Conservation (phyloP, 1,139 yeast genomes). For the Spathaspora sp. region DNA sequence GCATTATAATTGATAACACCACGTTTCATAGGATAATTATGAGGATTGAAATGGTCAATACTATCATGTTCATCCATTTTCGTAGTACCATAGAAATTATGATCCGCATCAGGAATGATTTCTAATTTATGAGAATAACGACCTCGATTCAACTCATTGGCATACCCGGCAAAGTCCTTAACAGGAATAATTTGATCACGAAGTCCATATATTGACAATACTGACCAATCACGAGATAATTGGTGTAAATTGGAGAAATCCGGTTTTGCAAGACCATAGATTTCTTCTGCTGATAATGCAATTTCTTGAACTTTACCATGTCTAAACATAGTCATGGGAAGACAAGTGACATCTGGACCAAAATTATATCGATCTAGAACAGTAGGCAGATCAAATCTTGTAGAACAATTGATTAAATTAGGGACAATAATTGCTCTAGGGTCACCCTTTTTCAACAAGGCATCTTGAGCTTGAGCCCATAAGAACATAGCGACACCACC, state of each 20-base stretch:
- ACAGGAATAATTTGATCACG: conserved; percentile 65
- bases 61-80: conserved; percentile 31
- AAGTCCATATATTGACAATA: conserved; percentile 71
- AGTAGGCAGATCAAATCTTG: conserved; percentile 50
- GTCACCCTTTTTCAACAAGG: conserved; percentile 25
- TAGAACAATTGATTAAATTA: conserved; percentile 67
- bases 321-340: conserved; percentile 28
- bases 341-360: conserved; percentile 17
- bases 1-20: conserved; percentile 56
- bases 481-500: conserved; percentile 77
- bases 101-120: conserved; percentile 71
- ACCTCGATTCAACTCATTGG: conserved; percentile 54
- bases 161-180: conserved; percentile 58
- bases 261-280: conserved; percentile 51
- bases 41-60: conserved; percentile 33
- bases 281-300: conserved; percentile 52
- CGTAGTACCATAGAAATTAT: conserved; percentile 64
- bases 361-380: conserved; percentile 36
- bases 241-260: conserved; percentile 44
- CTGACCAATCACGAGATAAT: conserved; percentile 49
- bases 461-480: conserved; percentile 58
- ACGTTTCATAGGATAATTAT: conserved; percentile 43
- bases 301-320: conserved; percentile 46
- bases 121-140: conserved; percentile 54
- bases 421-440: conserved; percentile 49